Conservation (phyloP, 1,284 basidiomycete species). For the Malassezia arunalokei region DNA sequence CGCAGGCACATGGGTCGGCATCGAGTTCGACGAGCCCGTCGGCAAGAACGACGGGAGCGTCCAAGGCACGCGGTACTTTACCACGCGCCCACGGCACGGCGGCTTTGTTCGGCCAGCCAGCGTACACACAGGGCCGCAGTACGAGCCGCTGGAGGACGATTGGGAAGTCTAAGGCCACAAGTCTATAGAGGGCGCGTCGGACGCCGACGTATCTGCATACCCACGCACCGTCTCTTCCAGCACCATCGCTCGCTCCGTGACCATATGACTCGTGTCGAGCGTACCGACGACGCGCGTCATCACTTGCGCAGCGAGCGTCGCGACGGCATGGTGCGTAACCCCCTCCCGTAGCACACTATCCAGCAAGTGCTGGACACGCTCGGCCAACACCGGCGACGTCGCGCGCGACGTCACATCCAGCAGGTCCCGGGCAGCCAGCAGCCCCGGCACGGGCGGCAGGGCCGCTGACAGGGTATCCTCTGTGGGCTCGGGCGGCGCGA, state of each 20-base stretch:
- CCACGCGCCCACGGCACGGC: slow-evolving; percentile 63
- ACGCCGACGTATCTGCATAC: neutral
- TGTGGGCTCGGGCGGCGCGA: neutral
- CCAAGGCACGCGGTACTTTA: slow-evolving; percentile 72
- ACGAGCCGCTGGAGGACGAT: slow-evolving; percentile 27
- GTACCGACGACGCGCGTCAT: slow-evolving; percentile 6
- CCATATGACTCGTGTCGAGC: slow-evolving; percentile 11
- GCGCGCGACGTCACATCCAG: slow-evolving; percentile 4
- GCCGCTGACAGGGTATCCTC: neutral
- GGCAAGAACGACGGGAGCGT: slow-evolving; percentile 94
- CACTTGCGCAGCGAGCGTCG: slow-evolving; percentile 3
- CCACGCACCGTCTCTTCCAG: slow-evolving; percentile 11
- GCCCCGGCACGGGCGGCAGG: neutral
- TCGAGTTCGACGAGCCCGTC: slow-evolving; percentile 90
- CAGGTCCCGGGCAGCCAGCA: neutral
- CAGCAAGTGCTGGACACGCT: slow-evolving; percentile 1
- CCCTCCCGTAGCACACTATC: neutral
- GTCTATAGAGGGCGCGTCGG: neutral
- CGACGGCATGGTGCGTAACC: neutral
- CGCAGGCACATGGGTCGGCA: slow-evolving; percentile 63
- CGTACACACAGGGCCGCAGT: slow-evolving; percentile 66
- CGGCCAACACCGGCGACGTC: neutral
- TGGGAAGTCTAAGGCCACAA: neutral
- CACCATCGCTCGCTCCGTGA: slow-evolving; percentile 11
- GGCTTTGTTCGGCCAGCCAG: slow-evolving; percentile 77